Base-by-base conservation (phyloP, 176 grass and related monocot species). In the Oryza rufipogon region DNA sequence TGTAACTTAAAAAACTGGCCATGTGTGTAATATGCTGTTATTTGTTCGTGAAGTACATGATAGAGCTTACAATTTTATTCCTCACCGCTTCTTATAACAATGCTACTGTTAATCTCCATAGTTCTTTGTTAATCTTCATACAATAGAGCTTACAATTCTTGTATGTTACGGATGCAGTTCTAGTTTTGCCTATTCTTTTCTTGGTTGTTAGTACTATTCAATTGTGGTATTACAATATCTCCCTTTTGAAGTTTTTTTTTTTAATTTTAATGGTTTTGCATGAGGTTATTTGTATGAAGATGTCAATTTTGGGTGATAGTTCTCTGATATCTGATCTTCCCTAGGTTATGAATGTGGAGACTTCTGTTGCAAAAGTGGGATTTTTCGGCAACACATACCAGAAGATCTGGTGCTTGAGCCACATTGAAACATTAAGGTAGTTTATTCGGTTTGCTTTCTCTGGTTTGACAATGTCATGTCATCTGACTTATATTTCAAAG, bases 361-460 rank as follows among this genome's bases (percentile, higher is more conserved):
- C 96, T 81, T 98, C 96, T 85, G 84, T 95, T 93, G 80, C 89
- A 39, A 98, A 90, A 82, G 78, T 92, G 75, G 93, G 96, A 0
- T 98, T 98, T 74, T 93, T 89, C 89, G 93, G 96, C 64, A 93
- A 78, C 61, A 81, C 25, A 30, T 89, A 92, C 90, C 77, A 91
- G 81, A 98, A 95, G 71, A 87, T 95, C 88, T 95, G 96, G 96
- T 95, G 93, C 87, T 85, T 98, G 81, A 98, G 91, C 32, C 96
- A 95, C 85, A 95, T 95, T 92, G 91, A 95, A 87, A 95, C 93
- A 67, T 63, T 98, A 85, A 98, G 96, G 96, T 95, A 90, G 65
- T 26, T 52, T 87, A 34, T 71, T 66, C 78, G 9, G 38, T 47
- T 66, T 60, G 36, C 13, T 76, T 77, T 22, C 28, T 66, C 70